Evolutionary conservation across 495 filamentous ascomycete genomes (phyloP), one percentile per base, ranked within the genome.

Genomic region (Hypoxylon crocopeplum): DNA sequence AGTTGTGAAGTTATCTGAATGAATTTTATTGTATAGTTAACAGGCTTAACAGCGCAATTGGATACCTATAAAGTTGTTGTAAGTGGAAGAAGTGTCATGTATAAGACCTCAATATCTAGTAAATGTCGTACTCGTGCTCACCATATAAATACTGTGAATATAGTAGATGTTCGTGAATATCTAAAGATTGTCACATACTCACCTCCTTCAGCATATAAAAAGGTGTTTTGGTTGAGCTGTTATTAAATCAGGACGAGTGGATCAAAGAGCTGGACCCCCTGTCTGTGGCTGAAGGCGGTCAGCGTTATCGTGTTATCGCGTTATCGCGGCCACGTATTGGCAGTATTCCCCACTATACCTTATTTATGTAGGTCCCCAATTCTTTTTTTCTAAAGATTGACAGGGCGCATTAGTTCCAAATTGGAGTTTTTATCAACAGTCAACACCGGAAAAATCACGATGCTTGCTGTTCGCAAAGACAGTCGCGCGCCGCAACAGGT

Each of bases 301-400:
- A 57, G 30, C n/a, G 10, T 32, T 34, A 27, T 44, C 24, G 24
- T 8, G 4, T 3, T 27, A 27, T n/a, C n/a, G 27, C 13, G n/a
- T 29, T 25, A 27, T 44, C 22, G 16, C 17, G 46, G 39, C 46
- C 33, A 32, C 24, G 40, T 29, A 42, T 17, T 45, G 64, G 67
- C 64, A 70, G 61, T 65, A 65, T 56, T 54, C 59, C 59, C 64
- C 32, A 56, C 54, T 47, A 64, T n/a, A n/a, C n/a, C n/a, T n/a
- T n/a, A n/a, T n/a, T n/a, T n/a, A n/a, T n/a, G n/a, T n/a, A n/a
- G n/a, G n/a, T n/a, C 38, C 48, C 59, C 33, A 44, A 25, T 50
- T 62, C 62, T 62, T 64, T 57, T 67, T 32, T 37, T 32, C 11
- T 27, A 17, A 49, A 33, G 7, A 48, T 47, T 54, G 58, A 21